A percentile compares a stretch with the other conserved stretches of the same genome.
phyloP scores from a whole-genome alignment of 2,329 filamentous ascomycete species.

The Chaetomium olivaceum region DNA sequence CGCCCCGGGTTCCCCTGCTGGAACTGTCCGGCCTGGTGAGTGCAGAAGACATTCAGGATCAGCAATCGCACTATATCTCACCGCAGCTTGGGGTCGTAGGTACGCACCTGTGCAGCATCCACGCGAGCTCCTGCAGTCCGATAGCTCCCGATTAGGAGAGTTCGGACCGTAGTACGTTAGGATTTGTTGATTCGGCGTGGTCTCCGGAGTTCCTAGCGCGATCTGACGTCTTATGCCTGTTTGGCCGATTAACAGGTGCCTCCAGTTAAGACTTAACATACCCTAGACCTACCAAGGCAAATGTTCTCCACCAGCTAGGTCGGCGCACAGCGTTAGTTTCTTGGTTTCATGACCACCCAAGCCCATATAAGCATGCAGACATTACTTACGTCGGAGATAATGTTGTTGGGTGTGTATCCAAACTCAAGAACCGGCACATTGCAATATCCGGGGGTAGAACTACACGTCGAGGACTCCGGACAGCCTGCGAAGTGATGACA shows the following conservation, averaged over 20 bases:
- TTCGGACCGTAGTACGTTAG: not conserved
- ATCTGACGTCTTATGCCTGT: constrained; percentile 1
- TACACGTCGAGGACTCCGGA: not conserved
- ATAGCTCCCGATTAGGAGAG: constrained; percentile 1
- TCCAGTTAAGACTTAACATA: not conserved
- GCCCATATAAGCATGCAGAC: not conserved
- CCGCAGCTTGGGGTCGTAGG: not conserved
- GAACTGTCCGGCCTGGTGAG: not conserved
- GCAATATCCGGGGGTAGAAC: not conserved
- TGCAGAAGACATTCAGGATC: not conserved
- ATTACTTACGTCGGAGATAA: not conserved
- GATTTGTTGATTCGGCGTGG: constrained; percentile 2
- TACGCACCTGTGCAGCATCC: not conserved
- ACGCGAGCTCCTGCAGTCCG: not conserved
- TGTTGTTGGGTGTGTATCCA: not conserved
- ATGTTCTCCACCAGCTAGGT: not conserved
- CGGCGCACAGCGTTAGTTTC: not conserved
- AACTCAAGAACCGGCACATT: not conserved
- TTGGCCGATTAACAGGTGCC: not conserved
- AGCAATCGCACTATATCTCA: too few species aligned
- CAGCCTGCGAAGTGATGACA: not conserved
- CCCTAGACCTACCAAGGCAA: not conserved
- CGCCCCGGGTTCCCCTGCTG: not conserved
- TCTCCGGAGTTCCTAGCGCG: not conserved
- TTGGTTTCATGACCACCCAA: not conserved